Conservation (phyloP, 108 stramenopile genomes). For the Cyclotella atomus region DNA sequence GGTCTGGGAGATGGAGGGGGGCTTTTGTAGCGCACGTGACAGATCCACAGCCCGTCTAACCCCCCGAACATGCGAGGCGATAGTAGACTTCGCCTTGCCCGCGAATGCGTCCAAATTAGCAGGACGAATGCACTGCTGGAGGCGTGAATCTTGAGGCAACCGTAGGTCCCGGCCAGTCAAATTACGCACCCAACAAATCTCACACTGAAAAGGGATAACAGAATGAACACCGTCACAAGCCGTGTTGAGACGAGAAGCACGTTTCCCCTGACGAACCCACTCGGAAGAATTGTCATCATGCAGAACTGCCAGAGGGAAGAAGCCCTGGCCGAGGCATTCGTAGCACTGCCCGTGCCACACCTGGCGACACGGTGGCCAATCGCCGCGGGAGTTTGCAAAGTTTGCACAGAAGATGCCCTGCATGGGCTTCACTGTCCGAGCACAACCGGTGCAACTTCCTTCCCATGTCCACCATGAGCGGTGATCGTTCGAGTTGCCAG, state of each 20-base stretch:
- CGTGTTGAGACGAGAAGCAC: background rate
- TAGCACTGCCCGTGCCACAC: slow-evolving; percentile 36
- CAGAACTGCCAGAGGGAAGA: slow-evolving; percentile 12
- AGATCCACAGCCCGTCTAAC: background rate
- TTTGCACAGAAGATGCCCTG: slow-evolving; percentile 50
- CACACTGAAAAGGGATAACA: slow-evolving; percentile 56
- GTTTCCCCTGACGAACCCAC: slow-evolving; percentile 1
- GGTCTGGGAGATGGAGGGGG: background rate
- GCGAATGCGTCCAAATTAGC: slow-evolving; percentile 15
- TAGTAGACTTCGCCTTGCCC: background rate
- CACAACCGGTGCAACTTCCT: slow-evolving; percentile 24
- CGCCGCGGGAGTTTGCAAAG: slow-evolving; percentile 18
- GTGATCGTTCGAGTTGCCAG: slow-evolving; percentile 25
- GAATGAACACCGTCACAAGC: slow-evolving; percentile 25
- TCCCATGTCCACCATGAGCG: slow-evolving; percentile 35
- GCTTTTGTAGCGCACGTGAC: background rate
- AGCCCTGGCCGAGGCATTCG: slow-evolving; percentile 29
- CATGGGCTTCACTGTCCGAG: background rate
- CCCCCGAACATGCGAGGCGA: background rate
- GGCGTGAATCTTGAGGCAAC: background rate
- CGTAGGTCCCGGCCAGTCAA: background rate
- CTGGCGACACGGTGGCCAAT: slow-evolving; percentile 14
- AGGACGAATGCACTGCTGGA: background rate
- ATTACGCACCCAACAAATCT: slow-evolving; percentile 54
- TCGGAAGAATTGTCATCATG: background rate